Evolutionary conservation across 2,329 filamentous ascomycete genomes (phyloP), one percentile per base, ranked within the genome.

Genomic region (Talaromyces sp.): DNA sequence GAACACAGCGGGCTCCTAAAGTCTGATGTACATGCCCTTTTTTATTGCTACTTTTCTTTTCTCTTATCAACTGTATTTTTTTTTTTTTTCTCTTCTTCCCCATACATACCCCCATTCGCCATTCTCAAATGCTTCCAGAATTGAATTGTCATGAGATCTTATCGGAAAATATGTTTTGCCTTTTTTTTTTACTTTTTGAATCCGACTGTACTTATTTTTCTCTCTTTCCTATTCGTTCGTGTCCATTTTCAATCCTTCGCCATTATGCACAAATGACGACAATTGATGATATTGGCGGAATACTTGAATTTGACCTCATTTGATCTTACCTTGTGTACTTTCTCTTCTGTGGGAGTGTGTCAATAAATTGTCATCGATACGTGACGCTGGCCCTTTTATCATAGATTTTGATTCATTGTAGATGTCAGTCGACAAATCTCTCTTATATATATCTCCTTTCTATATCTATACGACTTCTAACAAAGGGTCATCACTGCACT

Each of bases 71-170:
- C 52, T 61, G 66, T 70, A 70, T 70, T 70, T 64, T 66, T 65
- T 68, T 50, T 54, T 52, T 64, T 66, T 68, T 49, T 31, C 27
- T 52, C 58, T 65, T 66, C 57, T 52, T 68, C 67, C 69, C 62
- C 61, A 47, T 69, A 69, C 65, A 69, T 68, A 69, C 68, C 67
- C 66, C 62, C 56, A 57, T 59, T 66, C 65, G 49, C 59, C 57
- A 35, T 65, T 49, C 11, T 63, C 59, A 52, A 61, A 41, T 50
- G 45, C 27, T 52, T 41, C n/a, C 50, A 63, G 19, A 33, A 56
- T 43, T 47, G 19, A 43, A 56, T 43, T 49, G 41, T 47, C 39
- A 63, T 25, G 49, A 56, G 37, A 56, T 63, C 31, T 60, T 63
- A 43, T 43, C n/a, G n/a, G 35, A 59, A 43, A 59, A 43, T 59